Base-by-base conservation (phyloP, 495 filamentous ascomycete genomes). In the Pyrenula massariospora region DNA sequence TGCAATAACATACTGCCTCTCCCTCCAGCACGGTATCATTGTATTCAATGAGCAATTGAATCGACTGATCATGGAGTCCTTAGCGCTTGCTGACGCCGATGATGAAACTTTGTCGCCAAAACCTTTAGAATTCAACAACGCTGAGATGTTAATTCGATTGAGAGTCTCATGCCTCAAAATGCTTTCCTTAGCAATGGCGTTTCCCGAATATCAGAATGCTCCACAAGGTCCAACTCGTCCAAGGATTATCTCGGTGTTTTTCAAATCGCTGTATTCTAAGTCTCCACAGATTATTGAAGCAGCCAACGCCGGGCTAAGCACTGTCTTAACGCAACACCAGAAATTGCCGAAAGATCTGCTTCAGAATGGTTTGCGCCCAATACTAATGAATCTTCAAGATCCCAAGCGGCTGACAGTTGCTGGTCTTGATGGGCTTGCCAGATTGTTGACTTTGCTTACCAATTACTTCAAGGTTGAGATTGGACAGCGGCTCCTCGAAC, bases 401-500 rank as follows among this genome's bases (percentile, higher is more conserved):
- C 89, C 91, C 0, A 89, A 91, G 68, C 83, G 92, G 53, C 70
- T 99, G 49, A 95, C 84, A 53, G 88, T 91, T 20, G 88, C 89
- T 60, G 90, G 90, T 1, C 76, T 99, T 24, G 91, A 97, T 60
- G 94, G 95, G 20, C 77, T 99, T 24, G 91, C 90, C 55, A 83
- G 91, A 24, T 78, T 99, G 2, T 70, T 99, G 57, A 87, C 89
- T 24, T 77, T 99, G 0, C 72, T 99, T 21, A 99, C 94, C 0
- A 97, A 94, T 53, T 97, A 97, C 66, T 99, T 99, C 75, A 99
- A 99, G 70, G 92, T 96, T 1, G 94, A 96, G 66, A 99, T 99
- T 52, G 94, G 94, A 3, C 81, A 89, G 31, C 80, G 91, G 49
- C 70, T 99, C 8, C 73, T 99, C 15, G 91, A 95, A 50, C 94